Conservation (phyloP, 1,139 yeast genomes). For the Chernovozyma aurita region DNA sequence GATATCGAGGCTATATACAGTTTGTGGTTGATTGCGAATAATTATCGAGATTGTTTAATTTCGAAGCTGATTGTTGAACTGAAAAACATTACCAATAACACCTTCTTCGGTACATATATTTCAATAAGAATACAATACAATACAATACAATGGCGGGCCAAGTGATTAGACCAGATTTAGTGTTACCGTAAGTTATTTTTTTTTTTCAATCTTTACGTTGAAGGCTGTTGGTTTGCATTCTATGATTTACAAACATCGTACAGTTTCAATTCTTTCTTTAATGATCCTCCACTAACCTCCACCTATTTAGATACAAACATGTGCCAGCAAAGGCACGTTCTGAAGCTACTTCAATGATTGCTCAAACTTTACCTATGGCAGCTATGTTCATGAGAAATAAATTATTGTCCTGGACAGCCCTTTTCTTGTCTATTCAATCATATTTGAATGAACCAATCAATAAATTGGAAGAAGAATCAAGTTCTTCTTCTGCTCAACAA, state of each 20-base stretch:
- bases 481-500: slow-evolving; percentile 24
- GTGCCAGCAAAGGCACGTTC: slow-evolving; percentile 45
- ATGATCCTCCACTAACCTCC: no score
- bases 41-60: no score
- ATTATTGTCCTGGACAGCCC: slow-evolving; percentile 53
- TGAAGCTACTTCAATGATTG: slow-evolving; percentile 42
- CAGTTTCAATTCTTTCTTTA: no score
- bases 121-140: not conserved
- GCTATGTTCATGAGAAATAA: slow-evolving; percentile 57
- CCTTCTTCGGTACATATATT: no score
- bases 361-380: slow-evolving; percentile 66
- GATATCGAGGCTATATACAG: no score
- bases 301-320: slow-evolving; percentile 49
- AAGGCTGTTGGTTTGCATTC: no score
- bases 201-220: no score
- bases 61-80: no score
- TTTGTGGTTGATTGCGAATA: no score
- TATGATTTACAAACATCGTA: no score
- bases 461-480: slow-evolving; percentile 21
- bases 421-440: slow-evolving; percentile 48
- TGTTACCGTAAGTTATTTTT: slow-evolving; percentile 29
- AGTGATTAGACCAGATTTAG: slow-evolving; percentile 31
- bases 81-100: no score
- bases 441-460: slow-evolving; percentile 46
- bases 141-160: slow-evolving; percentile 22